phyloP scores from a whole-genome alignment of 2,329 filamentous ascomycete genomes.

The Colletotrichum viniferum region DNA sequence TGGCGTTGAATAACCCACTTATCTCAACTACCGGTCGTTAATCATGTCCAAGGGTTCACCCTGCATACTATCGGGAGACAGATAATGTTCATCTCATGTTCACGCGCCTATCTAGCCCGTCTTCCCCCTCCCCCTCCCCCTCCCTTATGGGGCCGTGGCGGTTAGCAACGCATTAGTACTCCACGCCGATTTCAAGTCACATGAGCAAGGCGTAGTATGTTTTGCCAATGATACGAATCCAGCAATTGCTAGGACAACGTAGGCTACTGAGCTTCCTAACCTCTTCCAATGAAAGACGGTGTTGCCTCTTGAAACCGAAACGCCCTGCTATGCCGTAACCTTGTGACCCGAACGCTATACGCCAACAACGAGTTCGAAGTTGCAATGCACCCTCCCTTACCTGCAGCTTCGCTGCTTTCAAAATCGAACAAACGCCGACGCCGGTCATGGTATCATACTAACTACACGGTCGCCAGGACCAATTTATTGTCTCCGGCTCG shows the following conservation, averaged over 20 bases:
- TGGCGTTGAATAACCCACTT: neutral
- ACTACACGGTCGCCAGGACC: neutral
- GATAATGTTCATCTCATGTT: neutral
- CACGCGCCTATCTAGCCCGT: neutral
- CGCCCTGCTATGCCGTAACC: constrained; percentile 17
- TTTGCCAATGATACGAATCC: neutral
- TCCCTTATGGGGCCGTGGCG: neutral
- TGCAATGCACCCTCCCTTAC: neutral
- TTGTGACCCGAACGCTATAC: neutral
- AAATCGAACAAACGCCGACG: neutral
- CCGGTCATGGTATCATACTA: neutral
- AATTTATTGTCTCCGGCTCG: neutral
- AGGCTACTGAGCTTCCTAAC: neutral
- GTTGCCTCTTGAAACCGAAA: neutral
- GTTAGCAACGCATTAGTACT: neutral
- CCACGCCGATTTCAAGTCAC: neutral
- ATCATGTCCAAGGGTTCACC: neutral
- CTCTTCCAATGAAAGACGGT: neutral
- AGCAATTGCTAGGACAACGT: neutral
- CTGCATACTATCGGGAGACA: neutral
- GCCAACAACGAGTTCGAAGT: neutral
- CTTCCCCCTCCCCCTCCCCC: neutral
- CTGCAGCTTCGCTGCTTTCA: neutral
- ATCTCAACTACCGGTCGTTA: neutral
- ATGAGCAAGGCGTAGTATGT: neutral